Percentiles rank a stretch among this genome's conserved stretches.
Conservation (phyloP, 495 filamentous ascomycete species). For the Aspergillus cristatus region DNA sequence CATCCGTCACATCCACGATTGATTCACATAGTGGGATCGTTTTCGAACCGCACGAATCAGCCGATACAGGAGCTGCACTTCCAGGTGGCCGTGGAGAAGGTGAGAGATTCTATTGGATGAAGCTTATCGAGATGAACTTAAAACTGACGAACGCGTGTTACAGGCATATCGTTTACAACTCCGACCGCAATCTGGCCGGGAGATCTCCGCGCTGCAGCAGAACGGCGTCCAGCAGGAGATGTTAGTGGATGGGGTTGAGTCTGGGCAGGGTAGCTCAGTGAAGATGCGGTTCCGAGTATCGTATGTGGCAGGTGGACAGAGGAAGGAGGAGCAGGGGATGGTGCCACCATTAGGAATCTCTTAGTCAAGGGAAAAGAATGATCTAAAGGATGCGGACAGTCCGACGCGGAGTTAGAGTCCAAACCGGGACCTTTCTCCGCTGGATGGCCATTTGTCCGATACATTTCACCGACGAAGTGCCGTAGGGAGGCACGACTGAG, state of each 20-base stretch:
- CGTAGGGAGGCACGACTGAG: too few relatives aligned
- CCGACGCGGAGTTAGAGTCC: too few relatives aligned
- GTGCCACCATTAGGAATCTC: conserved; percentile 75
- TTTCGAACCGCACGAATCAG: conserved; percentile 68
- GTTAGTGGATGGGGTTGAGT: conserved; percentile 60
- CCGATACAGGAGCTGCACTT: conserved; percentile 75
- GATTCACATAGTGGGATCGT: conserved; percentile 51
- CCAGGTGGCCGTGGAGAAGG: conserved; percentile 88
- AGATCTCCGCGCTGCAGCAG: conserved; percentile 61
- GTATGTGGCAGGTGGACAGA: conserved; percentile 60
- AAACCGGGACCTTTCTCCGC: too few relatives aligned
- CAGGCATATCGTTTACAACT: conserved; percentile 75
- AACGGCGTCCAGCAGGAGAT: conserved; percentile 79
- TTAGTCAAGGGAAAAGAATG: conserved; percentile 19
- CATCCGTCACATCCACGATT: conserved; percentile 29
- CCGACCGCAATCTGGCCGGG: conserved; percentile 71
- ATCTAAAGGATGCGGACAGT: background rate
- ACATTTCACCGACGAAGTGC: too few relatives aligned
- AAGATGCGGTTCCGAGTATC: conserved; percentile 83
- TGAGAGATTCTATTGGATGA: conserved; percentile 29
- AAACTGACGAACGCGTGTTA: conserved; percentile 1
- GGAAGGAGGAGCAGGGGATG: conserved; percentile 77
- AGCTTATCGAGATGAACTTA: background rate
- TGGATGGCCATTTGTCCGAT: too few relatives aligned
- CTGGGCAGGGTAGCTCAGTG: conserved; percentile 61